These are phyloP conservation scores for Cephalotrichum gorgonifer DNA, from an alignment of 2,329 filamentous ascomycete species.

Conservation along the genomic window DNA sequence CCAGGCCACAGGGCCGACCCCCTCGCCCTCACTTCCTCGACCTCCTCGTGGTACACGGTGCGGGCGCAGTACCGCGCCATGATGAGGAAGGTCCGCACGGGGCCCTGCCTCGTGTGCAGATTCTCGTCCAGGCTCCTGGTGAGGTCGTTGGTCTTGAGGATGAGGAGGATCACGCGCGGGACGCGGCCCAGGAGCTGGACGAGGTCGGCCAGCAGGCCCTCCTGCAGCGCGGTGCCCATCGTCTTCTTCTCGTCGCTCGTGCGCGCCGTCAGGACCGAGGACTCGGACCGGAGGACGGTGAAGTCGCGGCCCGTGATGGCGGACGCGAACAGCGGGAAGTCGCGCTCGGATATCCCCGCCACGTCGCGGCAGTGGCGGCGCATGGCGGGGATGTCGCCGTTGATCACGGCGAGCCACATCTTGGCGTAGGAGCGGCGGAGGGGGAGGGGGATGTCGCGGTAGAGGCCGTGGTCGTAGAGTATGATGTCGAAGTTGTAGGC, in stretches of 20 bases:
- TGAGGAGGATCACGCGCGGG: conserved; percentile 83
- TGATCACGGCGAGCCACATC: conserved; percentile 92
- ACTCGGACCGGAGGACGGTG: conserved; percentile 50
- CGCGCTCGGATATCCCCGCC: conserved; percentile 75
- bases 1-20: conserved; percentile 49
- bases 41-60: conserved; percentile 54
- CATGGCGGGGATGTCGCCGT: conserved; percentile 79
- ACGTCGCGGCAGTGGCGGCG: conserved; percentile 81
- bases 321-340: conserved; percentile 90
- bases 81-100: conserved; percentile 56
- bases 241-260: conserved; percentile 70
- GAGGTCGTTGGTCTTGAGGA: conserved; percentile 95
- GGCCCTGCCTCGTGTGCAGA: conserved; percentile 61
- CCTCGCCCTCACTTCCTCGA: conserved; percentile 41
- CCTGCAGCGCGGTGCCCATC: conserved; percentile 76
- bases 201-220: conserved; percentile 79
- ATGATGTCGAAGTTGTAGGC: conserved; percentile 84
- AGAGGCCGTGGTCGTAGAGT: conserved; percentile 93
- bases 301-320: conserved; percentile 95
- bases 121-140: conserved; percentile 91
- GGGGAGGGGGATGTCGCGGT: conserved; percentile 75
- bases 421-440: conserved; percentile 85
- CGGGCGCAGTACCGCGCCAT: conserved; percentile 57
- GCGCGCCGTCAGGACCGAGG: conserved; percentile 46
- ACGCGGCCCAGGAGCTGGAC: conserved; percentile 83